Evolutionary conservation across 768 basidiomycete species (phyloP).

Genomic region (Trametes cubensis): DNA sequence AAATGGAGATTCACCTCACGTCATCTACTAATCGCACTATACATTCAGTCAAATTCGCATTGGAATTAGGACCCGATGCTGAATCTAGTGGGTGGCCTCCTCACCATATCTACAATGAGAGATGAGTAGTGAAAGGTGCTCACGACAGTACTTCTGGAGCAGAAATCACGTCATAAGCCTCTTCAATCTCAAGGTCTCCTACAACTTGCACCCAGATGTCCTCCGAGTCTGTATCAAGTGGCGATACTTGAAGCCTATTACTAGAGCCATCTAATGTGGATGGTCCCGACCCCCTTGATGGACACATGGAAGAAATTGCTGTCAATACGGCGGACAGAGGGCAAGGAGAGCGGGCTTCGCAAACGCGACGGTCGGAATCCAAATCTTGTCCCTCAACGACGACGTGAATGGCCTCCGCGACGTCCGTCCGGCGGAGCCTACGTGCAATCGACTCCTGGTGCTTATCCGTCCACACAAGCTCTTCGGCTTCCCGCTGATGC

Average conservation of each 20-base stretch:
- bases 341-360: background rate
- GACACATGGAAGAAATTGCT: background rate
- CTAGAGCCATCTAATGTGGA: background rate
- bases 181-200: background rate
- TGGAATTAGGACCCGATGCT: too few species aligned
- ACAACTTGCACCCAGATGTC: background rate
- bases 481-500: slow-evolving; percentile 31
- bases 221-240: too few species aligned
- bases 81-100: too few species aligned
- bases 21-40: too few species aligned
- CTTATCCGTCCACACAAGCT: slow-evolving; percentile 30
- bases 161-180: background rate
- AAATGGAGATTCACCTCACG: too few species aligned
- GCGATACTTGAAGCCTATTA: background rate
- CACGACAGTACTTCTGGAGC: background rate
- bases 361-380: background rate
- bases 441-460: background rate
- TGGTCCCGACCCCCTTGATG: too few species aligned
- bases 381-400: background rate
- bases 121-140: background rate
- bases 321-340: background rate
- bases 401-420: slow-evolving; percentile 23
- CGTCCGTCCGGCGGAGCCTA: slow-evolving; percentile 12
- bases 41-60: too few species aligned
- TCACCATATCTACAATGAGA: background rate